phyloP scores from a whole-genome alignment of 2,329 filamentous ascomycete species.

The Penicillium sp. region DNA sequence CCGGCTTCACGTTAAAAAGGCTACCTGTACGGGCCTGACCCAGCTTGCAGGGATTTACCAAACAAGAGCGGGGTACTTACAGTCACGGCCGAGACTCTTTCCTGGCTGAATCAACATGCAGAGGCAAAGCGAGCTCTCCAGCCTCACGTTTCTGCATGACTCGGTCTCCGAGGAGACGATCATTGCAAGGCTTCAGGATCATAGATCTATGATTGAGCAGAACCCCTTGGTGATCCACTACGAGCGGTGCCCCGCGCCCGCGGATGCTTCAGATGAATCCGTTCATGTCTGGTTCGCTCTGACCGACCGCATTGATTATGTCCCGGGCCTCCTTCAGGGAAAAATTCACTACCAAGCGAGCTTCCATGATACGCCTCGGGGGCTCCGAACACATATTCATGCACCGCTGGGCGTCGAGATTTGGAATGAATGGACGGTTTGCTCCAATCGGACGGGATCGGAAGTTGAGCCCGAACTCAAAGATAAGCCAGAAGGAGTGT shows the following conservation, averaged over 20 bases:
- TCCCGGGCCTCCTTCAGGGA: slow-evolving; percentile 64
- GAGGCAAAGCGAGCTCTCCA: slow-evolving; percentile 2
- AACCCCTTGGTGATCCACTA: slow-evolving; percentile 78
- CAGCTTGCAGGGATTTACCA: background rate
- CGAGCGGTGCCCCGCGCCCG: slow-evolving; percentile 66
- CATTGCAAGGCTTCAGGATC: slow-evolving; percentile 71
- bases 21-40: background rate
- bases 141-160: slow-evolving; percentile 22
- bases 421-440: slow-evolving; percentile 71
- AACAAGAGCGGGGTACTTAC: background rate
- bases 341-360: slow-evolving; percentile 75
- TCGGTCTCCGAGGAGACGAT: slow-evolving; percentile 67
- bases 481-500: slow-evolving; percentile 69
- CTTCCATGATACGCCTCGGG: slow-evolving; percentile 72
- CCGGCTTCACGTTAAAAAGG: background rate
- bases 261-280: slow-evolving; percentile 69
- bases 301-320: slow-evolving; percentile 73
- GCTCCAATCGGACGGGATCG: background rate
- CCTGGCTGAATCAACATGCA: slow-evolving; percentile 9
- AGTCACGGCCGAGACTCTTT: background rate
- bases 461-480: slow-evolving; percentile 66
- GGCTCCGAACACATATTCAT: slow-evolving; percentile 79
- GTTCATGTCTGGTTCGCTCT: slow-evolving; percentile 73
- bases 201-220: slow-evolving; percentile 79
- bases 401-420: slow-evolving; percentile 82